phyloP scores from a whole-genome alignment of 108 stramenopile species.

The Skeletonema tropicum region DNA sequence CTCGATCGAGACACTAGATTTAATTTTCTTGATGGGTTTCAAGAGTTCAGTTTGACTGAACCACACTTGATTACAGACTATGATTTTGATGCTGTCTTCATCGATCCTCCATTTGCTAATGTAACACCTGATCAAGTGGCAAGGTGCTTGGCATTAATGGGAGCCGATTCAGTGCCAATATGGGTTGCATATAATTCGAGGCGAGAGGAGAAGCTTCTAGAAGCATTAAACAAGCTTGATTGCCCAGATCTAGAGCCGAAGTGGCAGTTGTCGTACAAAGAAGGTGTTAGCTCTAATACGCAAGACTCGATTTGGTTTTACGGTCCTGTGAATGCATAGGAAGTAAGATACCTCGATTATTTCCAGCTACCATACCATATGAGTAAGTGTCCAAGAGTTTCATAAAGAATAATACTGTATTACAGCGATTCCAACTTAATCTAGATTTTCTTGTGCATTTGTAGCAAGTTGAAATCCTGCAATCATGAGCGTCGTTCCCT shows the following conservation, averaged over 20 bases:
- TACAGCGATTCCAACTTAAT: no score
- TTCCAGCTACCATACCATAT: no score
- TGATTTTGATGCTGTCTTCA: constrained; percentile 44
- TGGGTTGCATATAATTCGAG: constrained; percentile 40
- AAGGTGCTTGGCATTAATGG: constrained; percentile 27
- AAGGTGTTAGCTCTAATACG: constrained; percentile 22
- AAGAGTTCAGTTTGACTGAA: constrained; percentile 28
- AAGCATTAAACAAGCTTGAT: constrained; percentile 17
- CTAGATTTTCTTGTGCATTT: no score
- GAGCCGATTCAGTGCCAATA: constrained; percentile 14
- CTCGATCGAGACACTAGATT: constrained; percentile 43
- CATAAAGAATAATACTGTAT: no score
- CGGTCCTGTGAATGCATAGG: constrained; percentile 18
- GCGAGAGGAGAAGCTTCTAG: constrained; percentile 30
- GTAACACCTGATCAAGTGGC: constrained; percentile 41
- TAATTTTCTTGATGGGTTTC: constrained; percentile 26
- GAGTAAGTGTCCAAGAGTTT: no score
- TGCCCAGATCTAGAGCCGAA: constrained; percentile 30
- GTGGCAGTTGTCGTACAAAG: constrained; percentile 26
- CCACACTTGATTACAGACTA: constrained; percentile 35
- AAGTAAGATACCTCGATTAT: no score
- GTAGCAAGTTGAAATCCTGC: not conserved
- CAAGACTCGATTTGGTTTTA: constrained; percentile 37
- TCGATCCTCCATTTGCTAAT: constrained; percentile 47
- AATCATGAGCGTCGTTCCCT: constrained; percentile 31